phyloP scores from a whole-genome alignment of 805 yeast species.

The Lachancea sp. region DNA sequence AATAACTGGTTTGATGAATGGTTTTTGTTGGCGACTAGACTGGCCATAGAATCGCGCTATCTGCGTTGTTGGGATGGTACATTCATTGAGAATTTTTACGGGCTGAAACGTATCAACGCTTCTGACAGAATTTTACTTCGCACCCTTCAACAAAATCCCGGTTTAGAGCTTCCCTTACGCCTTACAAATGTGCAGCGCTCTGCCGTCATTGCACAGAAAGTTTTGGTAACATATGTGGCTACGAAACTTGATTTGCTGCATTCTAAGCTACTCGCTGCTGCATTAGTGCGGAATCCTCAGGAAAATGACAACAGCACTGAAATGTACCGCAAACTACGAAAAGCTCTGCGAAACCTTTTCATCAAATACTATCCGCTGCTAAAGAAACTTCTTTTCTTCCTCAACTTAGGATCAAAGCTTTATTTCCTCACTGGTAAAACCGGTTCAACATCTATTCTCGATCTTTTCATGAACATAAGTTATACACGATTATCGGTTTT shows the following conservation, averaged over 20 bases:
- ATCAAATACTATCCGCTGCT: conserved; percentile 57
- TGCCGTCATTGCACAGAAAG: conserved; percentile 51
- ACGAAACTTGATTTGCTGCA: conserved; percentile 62
- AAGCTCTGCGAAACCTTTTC: conserved; percentile 35
- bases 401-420: conserved; percentile 53
- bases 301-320: background rate
- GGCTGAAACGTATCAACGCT: conserved; percentile 54
- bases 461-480: conserved; percentile 54
- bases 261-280: conserved; percentile 56
- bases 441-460: conserved; percentile 57
- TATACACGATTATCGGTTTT: conserved; percentile 41
- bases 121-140: conserved; percentile 17
- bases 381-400: conserved; percentile 40
- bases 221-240: conserved; percentile 60
- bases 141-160: conserved; percentile 14
- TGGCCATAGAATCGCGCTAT: conserved; percentile 64
- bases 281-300: conserved; percentile 25
- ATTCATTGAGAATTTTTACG: conserved; percentile 89
- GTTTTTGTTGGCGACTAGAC: conserved; percentile 53
- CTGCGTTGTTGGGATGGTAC: conserved; percentile 72
- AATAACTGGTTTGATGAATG: conserved; percentile 65
- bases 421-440: conserved; percentile 60
- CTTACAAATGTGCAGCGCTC: conserved; percentile 42
- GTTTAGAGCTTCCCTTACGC: conserved; percentile 36
- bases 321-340: background rate